Evolutionary conservation across 306 rosid species (phyloP).

Genomic region (Alnus glutinosa): DNA sequence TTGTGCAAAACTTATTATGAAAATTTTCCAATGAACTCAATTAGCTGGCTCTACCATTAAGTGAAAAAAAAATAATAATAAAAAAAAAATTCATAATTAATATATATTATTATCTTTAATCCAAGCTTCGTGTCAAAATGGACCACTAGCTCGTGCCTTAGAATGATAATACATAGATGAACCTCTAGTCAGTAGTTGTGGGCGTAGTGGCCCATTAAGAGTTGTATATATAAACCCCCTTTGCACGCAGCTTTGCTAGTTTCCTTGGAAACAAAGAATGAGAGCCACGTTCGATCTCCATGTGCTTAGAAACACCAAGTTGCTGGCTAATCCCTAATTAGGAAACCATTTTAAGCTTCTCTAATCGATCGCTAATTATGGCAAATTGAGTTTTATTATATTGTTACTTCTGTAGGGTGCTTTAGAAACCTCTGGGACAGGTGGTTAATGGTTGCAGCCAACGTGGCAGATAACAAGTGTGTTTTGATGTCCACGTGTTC

Average conservation of each 20-base stretch:
- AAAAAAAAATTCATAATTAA: no score
- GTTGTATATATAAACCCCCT: neutral
- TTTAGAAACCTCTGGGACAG: conserved; percentile 3
- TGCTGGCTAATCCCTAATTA: neutral
- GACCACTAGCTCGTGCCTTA: neutral
- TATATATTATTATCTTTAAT: neutral
- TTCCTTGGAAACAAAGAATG: neutral
- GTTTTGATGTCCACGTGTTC: conserved; percentile 5
- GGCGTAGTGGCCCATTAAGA: neutral
- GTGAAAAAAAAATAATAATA: no score
- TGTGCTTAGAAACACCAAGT: neutral
- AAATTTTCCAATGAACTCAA: no score
- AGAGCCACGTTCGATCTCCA: conserved; percentile 13
- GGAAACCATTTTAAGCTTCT: neutral
- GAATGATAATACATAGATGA: neutral
- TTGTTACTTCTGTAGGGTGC: neutral
- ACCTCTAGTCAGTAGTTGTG: conserved; percentile 1
- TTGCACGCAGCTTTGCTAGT: neutral
- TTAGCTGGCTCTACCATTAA: no score
- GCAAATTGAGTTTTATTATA: neutral
- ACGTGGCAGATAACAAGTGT: conserved; percentile 2
- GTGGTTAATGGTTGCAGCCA: conserved; percentile 13
- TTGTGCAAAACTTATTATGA: no score
- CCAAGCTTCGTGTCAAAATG: neutral
- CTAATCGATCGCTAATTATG: neutral